Base-by-base conservation (phyloP, 1,284 basidiomycete species). In the Coniophora puteana region DNA sequence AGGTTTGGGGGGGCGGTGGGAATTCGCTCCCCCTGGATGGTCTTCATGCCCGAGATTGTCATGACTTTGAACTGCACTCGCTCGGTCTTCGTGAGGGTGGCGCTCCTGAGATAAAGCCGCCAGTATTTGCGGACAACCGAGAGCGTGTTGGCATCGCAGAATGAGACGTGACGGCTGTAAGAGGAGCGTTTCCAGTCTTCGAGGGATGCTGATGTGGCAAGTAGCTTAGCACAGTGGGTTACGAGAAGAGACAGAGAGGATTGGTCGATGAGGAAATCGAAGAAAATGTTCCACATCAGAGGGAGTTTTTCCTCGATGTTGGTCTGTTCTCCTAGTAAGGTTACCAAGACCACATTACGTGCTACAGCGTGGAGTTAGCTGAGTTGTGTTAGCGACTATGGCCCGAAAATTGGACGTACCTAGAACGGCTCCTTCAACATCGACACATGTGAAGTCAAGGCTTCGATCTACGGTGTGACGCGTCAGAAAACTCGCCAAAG, bases 381-480 rank as follows among this genome's bases (percentile, higher is more conserved):
- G n/a, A n/a, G n/a, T n/a, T n/a, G n/a, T 5, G 8, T 23, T 20
- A 17, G 25, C 22, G 16, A 38, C 22, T 31, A 30, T 44, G 21
- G 37, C 20, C 14, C 6, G 5, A n/a, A n/a, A n/a, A n/a, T n/a
- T n/a, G n/a, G n/a, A n/a, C n/a, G n/a, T n/a, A 78, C 80, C 78
- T 13, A 83, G 54, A 1, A 81, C 60, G 0, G 69, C 80, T 3
- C 77, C 69, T 28, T 83, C 79, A 12, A 65, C 49, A 54, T 82
- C 80, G 42, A 73, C 76, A 43, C 79, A 83, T 1, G 80, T 82
- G 42, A 82, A 65, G 46, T 82, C 79, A 11, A 80, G 48, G 10
- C 46, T 56, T 14, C 74, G 67, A 6, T 51, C 40, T 18, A 45
- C 68, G 71, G n/a, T n/a, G n/a, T n/a, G n/a, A n/a, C n/a, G n/a